Evolutionary conservation across 1,284 basidiomycete genomes (phyloP), one percentile per base, ranked within the genome.

Genomic region (Xanthoconium separans): DNA sequence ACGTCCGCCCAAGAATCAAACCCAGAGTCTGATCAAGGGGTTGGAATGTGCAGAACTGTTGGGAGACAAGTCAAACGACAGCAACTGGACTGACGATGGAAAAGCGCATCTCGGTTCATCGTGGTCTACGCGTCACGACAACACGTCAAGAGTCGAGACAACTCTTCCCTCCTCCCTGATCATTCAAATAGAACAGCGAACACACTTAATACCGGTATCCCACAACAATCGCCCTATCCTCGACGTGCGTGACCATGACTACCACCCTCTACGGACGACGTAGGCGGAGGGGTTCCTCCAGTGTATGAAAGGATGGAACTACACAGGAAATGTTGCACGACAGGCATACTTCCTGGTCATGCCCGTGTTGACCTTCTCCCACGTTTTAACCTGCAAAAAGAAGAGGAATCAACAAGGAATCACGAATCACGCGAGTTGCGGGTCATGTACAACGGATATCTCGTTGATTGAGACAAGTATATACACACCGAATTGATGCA

Each of bases 321-420:
- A 64, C 98, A 99, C 47, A 96, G 78, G 70, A 98, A 95, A 73
- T 98, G 96, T 74, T 99, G 96, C 39, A 95, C 87, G 53, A 99
- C 95, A 1, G 97, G 96, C 6, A 99, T 95, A 98, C 96, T 99
- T 99, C 73, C 98, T 99, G 70, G 92, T 81, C 94, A 99, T 98
- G 11, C 96, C 97, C n/a, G 80, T 75, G 70, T 99, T 98, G 59
- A 98, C 94, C 71, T 98, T 98, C 66, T 91, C 87, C 95, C 95
- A 98, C 2, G 92, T 91, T 73, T 95, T 97, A 51, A 97, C 87
- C 86, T 89, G 54, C 34, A 15, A 39, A 1, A 33, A 16, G 13
- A 37, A 12, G 3, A 4, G n/a, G 6, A 3, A 29, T 40, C 29
- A 11, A 24, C n/a, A 27, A 4, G 51, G 11, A n/a, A 20, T n/a